Conservation (phyloP, 2,329 filamentous ascomycete species). For the Dactylellina haptotyla region DNA sequence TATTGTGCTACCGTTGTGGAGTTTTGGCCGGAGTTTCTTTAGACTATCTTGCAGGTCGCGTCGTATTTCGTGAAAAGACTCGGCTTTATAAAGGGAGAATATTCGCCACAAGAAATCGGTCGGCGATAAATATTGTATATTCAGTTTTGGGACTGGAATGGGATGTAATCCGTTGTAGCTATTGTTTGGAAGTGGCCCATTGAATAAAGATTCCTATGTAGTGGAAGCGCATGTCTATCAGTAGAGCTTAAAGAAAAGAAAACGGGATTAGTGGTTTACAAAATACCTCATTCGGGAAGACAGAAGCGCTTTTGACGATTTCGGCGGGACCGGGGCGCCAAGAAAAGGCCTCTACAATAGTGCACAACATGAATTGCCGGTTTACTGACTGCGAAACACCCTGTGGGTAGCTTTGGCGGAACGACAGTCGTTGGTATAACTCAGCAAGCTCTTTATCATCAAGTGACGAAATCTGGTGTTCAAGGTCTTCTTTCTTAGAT, state of each 20-base stretch:
- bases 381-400: constrained; percentile 72
- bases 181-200: constrained; percentile 78
- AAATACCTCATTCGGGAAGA: constrained; percentile 82
- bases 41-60: constrained; percentile 87
- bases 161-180: constrained; percentile 86
- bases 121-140: constrained; percentile 92
- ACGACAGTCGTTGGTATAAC: constrained; percentile 76
- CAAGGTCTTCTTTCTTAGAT: constrained; percentile 80
- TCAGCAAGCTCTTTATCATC: constrained; percentile 77
- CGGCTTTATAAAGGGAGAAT: constrained; percentile 85
- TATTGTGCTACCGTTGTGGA: constrained; percentile 71
- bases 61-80: constrained; percentile 92
- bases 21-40: constrained; percentile 78
- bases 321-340: constrained; percentile 85
- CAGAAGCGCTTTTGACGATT: constrained; percentile 72
- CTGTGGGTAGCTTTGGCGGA: constrained; percentile 83
- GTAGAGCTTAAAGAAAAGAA: not conserved
- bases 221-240: not conserved
- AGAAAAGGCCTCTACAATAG: constrained; percentile 79
- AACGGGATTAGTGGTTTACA: not conserved
- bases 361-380: constrained; percentile 74
- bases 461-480: constrained; percentile 76
- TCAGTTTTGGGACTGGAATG: constrained; percentile 90
- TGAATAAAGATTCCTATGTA: constrained; percentile 72
- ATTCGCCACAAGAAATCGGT: constrained; percentile 98